A percentile compares a stretch with the other conserved stretches of the same genome.
phyloP scores from a whole-genome alignment of 2,329 filamentous ascomycete species.

The Phaeosphaeriaceae sp. region DNA sequence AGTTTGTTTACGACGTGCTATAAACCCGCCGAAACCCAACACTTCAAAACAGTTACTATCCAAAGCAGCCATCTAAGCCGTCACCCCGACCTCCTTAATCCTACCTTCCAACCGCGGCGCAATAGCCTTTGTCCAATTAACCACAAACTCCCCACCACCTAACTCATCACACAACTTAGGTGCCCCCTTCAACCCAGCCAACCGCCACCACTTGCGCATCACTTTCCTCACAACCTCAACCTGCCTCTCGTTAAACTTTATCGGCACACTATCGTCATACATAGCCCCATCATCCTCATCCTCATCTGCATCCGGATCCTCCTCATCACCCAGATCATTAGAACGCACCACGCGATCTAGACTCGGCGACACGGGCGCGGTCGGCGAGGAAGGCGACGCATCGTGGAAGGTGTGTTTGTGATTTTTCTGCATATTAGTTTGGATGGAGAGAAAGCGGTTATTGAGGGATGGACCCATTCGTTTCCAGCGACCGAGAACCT shows the following conservation, averaged over 20 bases:
- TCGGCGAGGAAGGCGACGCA: slow-evolving; percentile 29
- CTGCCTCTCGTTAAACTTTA: slow-evolving; percentile 43
- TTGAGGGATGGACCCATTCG: slow-evolving; percentile 68
- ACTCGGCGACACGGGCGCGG: slow-evolving; percentile 18
- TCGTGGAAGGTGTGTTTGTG: slow-evolving; percentile 59
- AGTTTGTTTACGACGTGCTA: too few relatives aligned
- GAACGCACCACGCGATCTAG: slow-evolving; percentile 17
- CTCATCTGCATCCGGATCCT: slow-evolving; percentile 46
- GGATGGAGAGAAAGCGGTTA: slow-evolving; percentile 70
- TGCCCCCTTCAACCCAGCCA: slow-evolving; percentile 65
- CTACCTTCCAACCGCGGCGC: slow-evolving; percentile 78
- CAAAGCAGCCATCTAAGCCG: not conserved
- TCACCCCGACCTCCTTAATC: slow-evolving; percentile 56
- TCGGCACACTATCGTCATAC: slow-evolving; percentile 55
- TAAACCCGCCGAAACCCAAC: too few relatives aligned
- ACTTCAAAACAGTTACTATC: too few relatives aligned
- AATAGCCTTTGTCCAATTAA: slow-evolving; percentile 81
- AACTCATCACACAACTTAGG: slow-evolving; percentile 61
- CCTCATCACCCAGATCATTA: slow-evolving; percentile 15
- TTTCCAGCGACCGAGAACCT: slow-evolving; percentile 80
- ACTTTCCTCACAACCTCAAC: slow-evolving; percentile 71
- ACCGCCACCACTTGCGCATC: slow-evolving; percentile 74
- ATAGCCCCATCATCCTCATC: slow-evolving; percentile 49
- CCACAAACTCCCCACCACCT: slow-evolving; percentile 64
- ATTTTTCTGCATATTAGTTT: slow-evolving; percentile 63